Evolutionary conservation across 139 green algal genomes (phyloP).

Genomic region (Yamagishiella unicocca): DNA sequence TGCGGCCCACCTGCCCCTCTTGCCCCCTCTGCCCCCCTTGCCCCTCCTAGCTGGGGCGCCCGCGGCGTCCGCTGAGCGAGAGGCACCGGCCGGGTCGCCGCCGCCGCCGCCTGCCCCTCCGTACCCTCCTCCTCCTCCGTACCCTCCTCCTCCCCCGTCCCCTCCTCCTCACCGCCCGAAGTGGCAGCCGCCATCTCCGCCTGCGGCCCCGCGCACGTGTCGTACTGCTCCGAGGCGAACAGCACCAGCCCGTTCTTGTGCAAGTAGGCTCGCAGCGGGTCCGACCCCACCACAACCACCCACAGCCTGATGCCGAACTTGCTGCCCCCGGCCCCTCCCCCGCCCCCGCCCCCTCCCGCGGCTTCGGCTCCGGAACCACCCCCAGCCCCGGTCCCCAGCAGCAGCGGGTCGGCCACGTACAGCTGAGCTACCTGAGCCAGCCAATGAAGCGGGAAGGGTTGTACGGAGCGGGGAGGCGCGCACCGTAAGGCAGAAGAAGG

Average conservation of each 20-base stretch:
- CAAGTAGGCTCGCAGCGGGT: slow-evolving; percentile 58
- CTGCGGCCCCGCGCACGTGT: not conserved
- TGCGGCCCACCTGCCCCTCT: not conserved
- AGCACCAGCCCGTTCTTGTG: slow-evolving; percentile 61
- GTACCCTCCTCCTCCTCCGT: not conserved
- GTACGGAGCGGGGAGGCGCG: too few species aligned
- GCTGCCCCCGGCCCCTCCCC: slow-evolving; percentile 51
- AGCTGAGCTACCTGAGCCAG: slow-evolving; percentile 57
- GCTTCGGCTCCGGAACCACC: not conserved
- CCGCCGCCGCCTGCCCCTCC: not conserved
- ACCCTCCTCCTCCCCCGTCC: too few species aligned
- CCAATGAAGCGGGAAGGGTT: not conserved
- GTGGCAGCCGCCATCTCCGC: not conserved
- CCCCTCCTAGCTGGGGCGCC: too few species aligned
- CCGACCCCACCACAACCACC: slow-evolving; percentile 46
- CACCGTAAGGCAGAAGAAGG: too few species aligned
- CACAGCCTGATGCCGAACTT: slow-evolving; percentile 74
- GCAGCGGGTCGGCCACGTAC: slow-evolving; percentile 59
- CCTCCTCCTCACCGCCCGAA: not conserved
- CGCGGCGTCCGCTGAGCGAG: too few species aligned
- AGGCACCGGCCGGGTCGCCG: too few species aligned
- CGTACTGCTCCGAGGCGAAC: slow-evolving; percentile 58
- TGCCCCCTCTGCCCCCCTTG: not conserved
- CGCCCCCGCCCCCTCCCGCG: too few species aligned
- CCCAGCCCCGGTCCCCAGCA: slow-evolving; percentile 37